Percentiles rank a stretch among this genome's conserved stretches.
Conservation (phyloP, 192 early-diverging fungal genomes). For the Jimgerdemannia flammicorona region DNA sequence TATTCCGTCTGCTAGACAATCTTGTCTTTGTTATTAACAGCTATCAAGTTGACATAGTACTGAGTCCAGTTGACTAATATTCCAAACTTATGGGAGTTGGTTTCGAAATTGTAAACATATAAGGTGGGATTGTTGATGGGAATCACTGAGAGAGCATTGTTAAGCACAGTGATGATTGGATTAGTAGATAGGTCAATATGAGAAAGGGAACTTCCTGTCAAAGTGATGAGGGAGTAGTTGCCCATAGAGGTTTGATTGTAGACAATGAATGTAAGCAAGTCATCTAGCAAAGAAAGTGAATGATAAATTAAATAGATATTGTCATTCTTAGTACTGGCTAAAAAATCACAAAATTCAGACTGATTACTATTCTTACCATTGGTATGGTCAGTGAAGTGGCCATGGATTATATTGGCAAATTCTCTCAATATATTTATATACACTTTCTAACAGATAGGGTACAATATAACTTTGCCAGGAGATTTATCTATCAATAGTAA, state of each 20-base stretch:
- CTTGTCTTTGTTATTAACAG: conserved; percentile 8
- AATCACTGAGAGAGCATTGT: conserved; percentile 35
- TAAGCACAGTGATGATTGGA: conserved; percentile 14
- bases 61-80: conserved; percentile 25
- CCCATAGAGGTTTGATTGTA: not conserved
- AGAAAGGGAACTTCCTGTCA: too few relatives aligned
- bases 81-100: conserved; percentile 6
- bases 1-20: conserved; percentile 23
- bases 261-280: conserved; percentile 14
- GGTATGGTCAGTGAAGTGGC: conserved; percentile 39
- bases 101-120: conserved; percentile 34
- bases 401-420: conserved; percentile 28
- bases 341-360: too few relatives aligned
- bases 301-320: too few relatives aligned
- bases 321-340: not conserved
- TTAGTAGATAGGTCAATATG: too few relatives aligned
- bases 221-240: too few relatives aligned
- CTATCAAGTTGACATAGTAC: conserved; percentile 21
- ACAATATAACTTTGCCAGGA: conserved; percentile 7
- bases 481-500: conserved; percentile 1
- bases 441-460: conserved; percentile 13
- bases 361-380: too few relatives aligned
- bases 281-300: conserved; percentile 1
- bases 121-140: conserved; percentile 32
- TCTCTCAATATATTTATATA: conserved; percentile 29